Evolutionary conservation across 2,329 filamentous ascomycete species (phyloP), one percentile per base, ranked within the genome.

Genomic region (Pseudogymnoascus sp.): DNA sequence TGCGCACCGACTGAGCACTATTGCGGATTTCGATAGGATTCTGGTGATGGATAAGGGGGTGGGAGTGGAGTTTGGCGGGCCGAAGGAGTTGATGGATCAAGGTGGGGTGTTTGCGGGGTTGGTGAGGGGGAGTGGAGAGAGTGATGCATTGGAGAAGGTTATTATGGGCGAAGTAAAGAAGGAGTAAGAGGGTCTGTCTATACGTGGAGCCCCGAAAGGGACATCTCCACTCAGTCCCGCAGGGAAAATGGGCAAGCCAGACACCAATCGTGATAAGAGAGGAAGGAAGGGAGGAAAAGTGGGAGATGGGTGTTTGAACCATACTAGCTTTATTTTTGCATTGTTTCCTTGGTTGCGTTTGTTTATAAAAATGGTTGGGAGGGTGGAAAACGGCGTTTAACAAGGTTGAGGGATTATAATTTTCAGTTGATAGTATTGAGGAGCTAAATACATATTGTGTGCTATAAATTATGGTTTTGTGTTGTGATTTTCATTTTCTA

Each of bases 21-120:
- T 92, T 74, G 87, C 85, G 3, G 88, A 90, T 72, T 90, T 90
- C 69, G 88, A 91, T 72, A 80, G 83, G 64, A 88, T 91, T 62
- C 76, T 91, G 9, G 88, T 92, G 5, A 76, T 92, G 65, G 83
- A 82, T 62, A 87, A 88, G 35, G 88, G 88, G 0, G 75, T 74
- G 45, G 87, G 87, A 0, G 82, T 84, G 13, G 88, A 91, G 74
- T 89, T 82, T 72, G 88, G 87, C 3, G 78, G 76, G 5, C 88
- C 88, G 1, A 76, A 71, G 66, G 83, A 87, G 69, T 73, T 91
- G 62, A 84, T 87, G 79, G 76, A 77, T 60, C 68, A 67, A 13
- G 73, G 80, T 18, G 72, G 70, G 0, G 67, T 84, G 1, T 89
- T 89, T 70, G 78, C 78, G 62, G 79, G 79, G n/a, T 84, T 89